A percentile compares a stretch with the other conserved stretches of the same genome.
These are phyloP conservation scores for Hypoxylon fuscum DNA, from an alignment of 495 filamentous ascomycete species.

Conservation along the genomic window DNA sequence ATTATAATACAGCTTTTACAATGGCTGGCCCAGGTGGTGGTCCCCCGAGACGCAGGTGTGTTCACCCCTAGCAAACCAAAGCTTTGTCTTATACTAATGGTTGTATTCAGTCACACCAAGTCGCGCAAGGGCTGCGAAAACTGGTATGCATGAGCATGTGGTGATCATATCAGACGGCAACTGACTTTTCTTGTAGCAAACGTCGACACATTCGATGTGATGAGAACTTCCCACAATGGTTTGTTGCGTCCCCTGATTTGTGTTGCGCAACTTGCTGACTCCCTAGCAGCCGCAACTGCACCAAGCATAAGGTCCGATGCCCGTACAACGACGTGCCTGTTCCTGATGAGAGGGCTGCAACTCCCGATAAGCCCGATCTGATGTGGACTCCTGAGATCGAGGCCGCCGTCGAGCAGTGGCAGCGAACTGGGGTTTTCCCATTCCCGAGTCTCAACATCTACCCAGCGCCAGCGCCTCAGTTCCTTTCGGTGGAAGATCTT, in stretches of 20 bases:
- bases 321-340: constrained; percentile 88
- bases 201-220: constrained; percentile 96
- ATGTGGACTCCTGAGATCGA: constrained; percentile 86
- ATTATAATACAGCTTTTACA: constrained; percentile 46
- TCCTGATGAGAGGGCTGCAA: constrained; percentile 69
- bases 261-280: constrained; percentile 42
- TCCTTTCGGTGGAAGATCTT: constrained; percentile 77
- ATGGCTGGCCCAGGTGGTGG: constrained; percentile 80
- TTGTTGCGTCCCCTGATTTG: constrained; percentile 43
- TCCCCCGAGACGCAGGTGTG: constrained; percentile 70
- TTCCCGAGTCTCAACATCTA: constrained; percentile 83
- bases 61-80: constrained; percentile 23
- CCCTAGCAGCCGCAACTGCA: constrained; percentile 85
- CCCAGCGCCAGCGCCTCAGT: constrained; percentile 68
- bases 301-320: constrained; percentile 97
- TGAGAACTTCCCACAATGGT: constrained; percentile 98
- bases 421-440: constrained; percentile 82
- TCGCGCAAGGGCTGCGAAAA: constrained; percentile 97
- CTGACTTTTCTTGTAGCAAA: constrained; percentile 64
- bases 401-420: constrained; percentile 82
- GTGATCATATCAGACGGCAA: not conserved
- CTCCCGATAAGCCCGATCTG: constrained; percentile 78
- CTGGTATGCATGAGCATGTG: constrained; percentile 59
- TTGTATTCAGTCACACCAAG: constrained; percentile 83
- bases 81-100: constrained; percentile 13